These are phyloP conservation scores for Magnaporthiopsis incrustans DNA, from an alignment of 2,329 filamentous ascomycete species.

Conservation along the genomic window DNA sequence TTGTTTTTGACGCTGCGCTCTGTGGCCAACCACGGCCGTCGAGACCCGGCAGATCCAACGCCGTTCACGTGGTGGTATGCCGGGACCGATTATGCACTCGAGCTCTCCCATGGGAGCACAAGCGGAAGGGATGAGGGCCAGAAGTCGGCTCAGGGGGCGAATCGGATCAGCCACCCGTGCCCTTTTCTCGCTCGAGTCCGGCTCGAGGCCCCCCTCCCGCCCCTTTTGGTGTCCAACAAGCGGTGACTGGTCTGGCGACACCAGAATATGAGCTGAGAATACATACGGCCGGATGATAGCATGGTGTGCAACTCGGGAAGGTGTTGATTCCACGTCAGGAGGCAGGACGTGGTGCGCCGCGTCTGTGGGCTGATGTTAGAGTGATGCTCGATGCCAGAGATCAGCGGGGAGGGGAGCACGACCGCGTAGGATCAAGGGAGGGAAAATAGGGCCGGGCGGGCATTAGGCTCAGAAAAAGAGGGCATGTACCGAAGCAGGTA, in stretches of 20 bases:
- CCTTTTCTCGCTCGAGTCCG: neutral
- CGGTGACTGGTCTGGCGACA: neutral
- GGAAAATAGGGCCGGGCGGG: neutral
- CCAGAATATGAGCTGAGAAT: neutral
- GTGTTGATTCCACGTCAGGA: neutral
- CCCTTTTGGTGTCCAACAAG: neutral
- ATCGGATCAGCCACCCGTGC: neutral
- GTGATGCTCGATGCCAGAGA: neutral
- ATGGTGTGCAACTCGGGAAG: neutral
- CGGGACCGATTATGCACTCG: neutral
- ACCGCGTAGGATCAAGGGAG: neutral
- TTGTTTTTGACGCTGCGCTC: neutral
- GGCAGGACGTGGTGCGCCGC: neutral
- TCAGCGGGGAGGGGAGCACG: neutral
- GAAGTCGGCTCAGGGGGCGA: neutral
- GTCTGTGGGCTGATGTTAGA: neutral
- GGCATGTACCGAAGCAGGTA: too few species aligned
- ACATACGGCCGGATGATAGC: neutral
- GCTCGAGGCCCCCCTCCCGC: neutral
- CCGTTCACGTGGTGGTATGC: neutral
- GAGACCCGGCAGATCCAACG: neutral
- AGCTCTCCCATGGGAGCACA: neutral
- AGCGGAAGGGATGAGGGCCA: neutral
- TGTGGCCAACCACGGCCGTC: neutral
- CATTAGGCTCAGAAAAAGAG: neutral